Percentiles rank a stretch among this genome's conserved stretches.
Evolutionary conservation across 23 red algal species (phyloP).

Genomic region (Agarophyton chilense): DNA sequence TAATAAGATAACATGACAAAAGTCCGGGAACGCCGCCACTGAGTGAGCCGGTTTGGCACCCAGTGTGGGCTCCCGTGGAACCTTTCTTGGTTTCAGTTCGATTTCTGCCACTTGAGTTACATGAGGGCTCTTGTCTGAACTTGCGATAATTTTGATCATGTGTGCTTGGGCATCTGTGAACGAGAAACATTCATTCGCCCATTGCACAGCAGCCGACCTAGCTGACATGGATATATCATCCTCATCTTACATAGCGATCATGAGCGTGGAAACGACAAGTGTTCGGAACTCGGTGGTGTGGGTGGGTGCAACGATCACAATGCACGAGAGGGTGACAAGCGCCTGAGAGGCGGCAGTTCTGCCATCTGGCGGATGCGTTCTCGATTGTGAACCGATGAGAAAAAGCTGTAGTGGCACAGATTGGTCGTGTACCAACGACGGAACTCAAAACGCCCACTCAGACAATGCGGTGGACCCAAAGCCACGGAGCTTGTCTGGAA

Average conservation of each 20-base stretch:
- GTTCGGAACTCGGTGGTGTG: neutral
- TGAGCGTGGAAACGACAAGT: constrained; percentile 1
- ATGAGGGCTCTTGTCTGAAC: constrained; percentile 10
- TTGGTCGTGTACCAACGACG: constrained; percentile 1
- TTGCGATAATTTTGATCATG: constrained; percentile 55
- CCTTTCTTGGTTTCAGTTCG: neutral
- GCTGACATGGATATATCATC: constrained; percentile 27
- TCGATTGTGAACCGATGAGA: constrained; percentile 18
- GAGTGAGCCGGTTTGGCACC: too few species aligned
- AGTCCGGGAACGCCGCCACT: neutral
- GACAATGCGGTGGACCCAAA: constrained; percentile 64
- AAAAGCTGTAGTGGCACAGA: constrained; percentile 23
- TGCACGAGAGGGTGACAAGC: constrained; percentile 45
- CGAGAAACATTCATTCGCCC: constrained; percentile 70
- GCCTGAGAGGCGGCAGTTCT: constrained; percentile 50
- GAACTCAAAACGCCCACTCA: constrained; percentile 23
- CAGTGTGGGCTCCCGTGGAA: neutral
- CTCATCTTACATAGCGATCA: constrained; percentile 6
- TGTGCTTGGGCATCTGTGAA: constrained; percentile 48
- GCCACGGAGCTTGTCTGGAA: constrained; percentile 35
- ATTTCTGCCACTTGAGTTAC: neutral
- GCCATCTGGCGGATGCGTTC: constrained; percentile 22
- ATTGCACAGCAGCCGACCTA: constrained; percentile 54
- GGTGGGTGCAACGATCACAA: neutral
- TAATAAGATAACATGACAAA: neutral